These are phyloP conservation scores for Rhexocercosporidium sp. DNA, from an alignment of 2,329 filamentous ascomycete species.

Conservation along the genomic window DNA sequence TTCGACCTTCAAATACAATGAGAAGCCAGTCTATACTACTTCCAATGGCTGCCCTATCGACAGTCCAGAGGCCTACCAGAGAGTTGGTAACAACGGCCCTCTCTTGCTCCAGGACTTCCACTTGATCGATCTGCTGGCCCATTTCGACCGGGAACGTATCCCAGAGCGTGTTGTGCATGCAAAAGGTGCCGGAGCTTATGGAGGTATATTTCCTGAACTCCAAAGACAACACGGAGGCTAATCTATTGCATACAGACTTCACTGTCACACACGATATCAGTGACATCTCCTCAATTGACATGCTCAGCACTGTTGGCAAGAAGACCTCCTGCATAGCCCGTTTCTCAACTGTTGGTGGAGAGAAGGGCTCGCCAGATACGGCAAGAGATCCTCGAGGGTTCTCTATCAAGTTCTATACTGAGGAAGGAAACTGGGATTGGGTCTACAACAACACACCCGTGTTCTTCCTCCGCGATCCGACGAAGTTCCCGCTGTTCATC, in stretches of 20 bases:
- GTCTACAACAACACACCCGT: slow-evolving; percentile 76
- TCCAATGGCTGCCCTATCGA: slow-evolving; percentile 50
- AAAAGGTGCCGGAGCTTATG: slow-evolving; percentile 62
- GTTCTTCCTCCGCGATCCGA: slow-evolving; percentile 75
- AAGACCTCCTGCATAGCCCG: slow-evolving; percentile 68
- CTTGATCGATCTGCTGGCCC: slow-evolving; percentile 63
- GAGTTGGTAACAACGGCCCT: slow-evolving; percentile 52
- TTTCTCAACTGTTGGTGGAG: slow-evolving; percentile 78
- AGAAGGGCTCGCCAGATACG: slow-evolving; percentile 72
- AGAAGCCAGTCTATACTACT: slow-evolving; percentile 60
- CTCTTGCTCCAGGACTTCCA: slow-evolving; percentile 64
- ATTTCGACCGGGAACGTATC: slow-evolving; percentile 66
- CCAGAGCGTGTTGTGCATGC: slow-evolving; percentile 62
- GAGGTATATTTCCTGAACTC: slow-evolving; percentile 53
- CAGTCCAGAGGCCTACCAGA: slow-evolving; percentile 61
- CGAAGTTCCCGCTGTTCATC: slow-evolving; percentile 76
- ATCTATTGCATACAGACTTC: background rate
- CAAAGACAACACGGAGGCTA: background rate
- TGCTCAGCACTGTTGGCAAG: slow-evolving; percentile 65
- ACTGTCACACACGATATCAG: slow-evolving; percentile 49
- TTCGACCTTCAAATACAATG: slow-evolving; percentile 58
- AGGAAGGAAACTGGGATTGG: slow-evolving; percentile 76
- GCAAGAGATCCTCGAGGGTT: slow-evolving; percentile 77
- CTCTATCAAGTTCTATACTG: slow-evolving; percentile 74
- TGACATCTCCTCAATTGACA: slow-evolving; percentile 57